These are phyloP conservation scores for Didymella segeticola DNA, from an alignment of 2,329 filamentous ascomycete genomes.

Conservation along the genomic window DNA sequence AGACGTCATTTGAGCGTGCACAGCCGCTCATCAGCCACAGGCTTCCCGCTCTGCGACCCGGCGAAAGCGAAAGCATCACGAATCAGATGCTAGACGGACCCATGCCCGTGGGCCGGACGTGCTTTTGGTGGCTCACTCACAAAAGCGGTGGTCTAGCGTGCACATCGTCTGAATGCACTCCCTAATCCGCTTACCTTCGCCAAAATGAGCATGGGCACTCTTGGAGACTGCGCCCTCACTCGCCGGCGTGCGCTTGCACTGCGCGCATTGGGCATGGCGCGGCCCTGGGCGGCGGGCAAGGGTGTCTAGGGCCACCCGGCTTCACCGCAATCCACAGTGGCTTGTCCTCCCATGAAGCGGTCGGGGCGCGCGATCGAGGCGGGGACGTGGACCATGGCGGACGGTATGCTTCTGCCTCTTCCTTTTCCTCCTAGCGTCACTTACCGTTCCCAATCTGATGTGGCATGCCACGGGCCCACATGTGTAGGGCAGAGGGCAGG, in stretches of 20 bases:
- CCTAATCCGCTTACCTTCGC: slow-evolving; percentile 41
- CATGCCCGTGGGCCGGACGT: slow-evolving; percentile 22
- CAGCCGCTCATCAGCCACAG: slow-evolving; percentile 40
- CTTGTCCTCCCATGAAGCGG: slow-evolving; percentile 39
- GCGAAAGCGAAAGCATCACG: slow-evolving; percentile 33
- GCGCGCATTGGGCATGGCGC: slow-evolving; percentile 31
- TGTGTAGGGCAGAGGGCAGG: slow-evolving; percentile 44
- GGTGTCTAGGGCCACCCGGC: slow-evolving; percentile 25
- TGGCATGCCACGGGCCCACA: slow-evolving; percentile 41
- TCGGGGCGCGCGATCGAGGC: slow-evolving; percentile 50
- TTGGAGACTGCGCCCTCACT: slow-evolving; percentile 27
- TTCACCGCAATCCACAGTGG: slow-evolving; percentile 45
- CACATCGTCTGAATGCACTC: slow-evolving; percentile 28
- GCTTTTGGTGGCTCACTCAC: slow-evolving; percentile 30
- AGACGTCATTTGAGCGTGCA: slow-evolving; percentile 13
- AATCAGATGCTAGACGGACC: slow-evolving; percentile 27
- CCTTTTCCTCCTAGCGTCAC: slow-evolving; percentile 48
- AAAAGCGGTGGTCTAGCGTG: slow-evolving; percentile 41
- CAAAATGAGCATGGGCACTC: slow-evolving; percentile 32
- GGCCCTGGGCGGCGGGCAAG: slow-evolving; percentile 30
- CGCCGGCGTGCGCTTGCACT: slow-evolving; percentile 27
- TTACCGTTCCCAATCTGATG: slow-evolving; percentile 45
- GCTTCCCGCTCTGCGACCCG: slow-evolving; percentile 18
- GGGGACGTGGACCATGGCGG: slow-evolving; percentile 40
- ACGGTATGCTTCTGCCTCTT: slow-evolving; percentile 38